Conservation (phyloP, 139 green algal species). For the Mychonastes homosphaera region DNA sequence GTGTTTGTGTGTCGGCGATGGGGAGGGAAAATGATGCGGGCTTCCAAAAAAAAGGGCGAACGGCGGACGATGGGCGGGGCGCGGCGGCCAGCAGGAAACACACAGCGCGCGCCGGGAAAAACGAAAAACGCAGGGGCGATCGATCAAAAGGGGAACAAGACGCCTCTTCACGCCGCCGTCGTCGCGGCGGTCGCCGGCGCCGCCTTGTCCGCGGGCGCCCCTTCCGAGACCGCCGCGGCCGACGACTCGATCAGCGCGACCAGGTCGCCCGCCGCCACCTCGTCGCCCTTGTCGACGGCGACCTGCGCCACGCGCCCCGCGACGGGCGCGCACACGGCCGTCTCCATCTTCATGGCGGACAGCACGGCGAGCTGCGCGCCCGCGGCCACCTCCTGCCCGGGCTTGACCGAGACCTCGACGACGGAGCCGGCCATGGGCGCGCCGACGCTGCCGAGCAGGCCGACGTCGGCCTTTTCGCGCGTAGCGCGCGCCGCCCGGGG, state of each 20-base stretch:
- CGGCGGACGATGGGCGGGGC: too few relatives aligned
- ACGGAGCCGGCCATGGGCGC: conserved; percentile 87
- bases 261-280: conserved; percentile 63
- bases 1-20: too few relatives aligned
- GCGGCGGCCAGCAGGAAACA: too few relatives aligned
- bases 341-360: conserved; percentile 97
- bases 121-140: too few relatives aligned
- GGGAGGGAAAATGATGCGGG: too few relatives aligned
- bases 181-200: too few relatives aligned
- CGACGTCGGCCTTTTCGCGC: conserved; percentile 6
- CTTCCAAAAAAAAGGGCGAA: too few relatives aligned
- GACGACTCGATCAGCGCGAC: conserved; percentile 59
- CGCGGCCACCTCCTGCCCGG: conserved; percentile 32
- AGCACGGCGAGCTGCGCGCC: conserved; percentile 77
- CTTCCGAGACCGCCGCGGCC: too few relatives aligned
- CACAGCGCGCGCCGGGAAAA: too few relatives aligned
- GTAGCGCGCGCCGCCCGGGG: conserved; percentile 5
- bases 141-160: too few relatives aligned
- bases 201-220: too few relatives aligned
- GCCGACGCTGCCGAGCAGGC: conserved; percentile 39
- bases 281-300: conserved; percentile 58
- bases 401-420: conserved; percentile 56
- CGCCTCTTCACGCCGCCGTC: too few relatives aligned
- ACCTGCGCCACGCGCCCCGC: conserved; percentile 58
- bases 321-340: conserved; percentile 62